These are phyloP conservation scores for Ganoderma leucocontextum DNA, from an alignment of 1,284 basidiomycete genomes.

Conservation along the genomic window DNA sequence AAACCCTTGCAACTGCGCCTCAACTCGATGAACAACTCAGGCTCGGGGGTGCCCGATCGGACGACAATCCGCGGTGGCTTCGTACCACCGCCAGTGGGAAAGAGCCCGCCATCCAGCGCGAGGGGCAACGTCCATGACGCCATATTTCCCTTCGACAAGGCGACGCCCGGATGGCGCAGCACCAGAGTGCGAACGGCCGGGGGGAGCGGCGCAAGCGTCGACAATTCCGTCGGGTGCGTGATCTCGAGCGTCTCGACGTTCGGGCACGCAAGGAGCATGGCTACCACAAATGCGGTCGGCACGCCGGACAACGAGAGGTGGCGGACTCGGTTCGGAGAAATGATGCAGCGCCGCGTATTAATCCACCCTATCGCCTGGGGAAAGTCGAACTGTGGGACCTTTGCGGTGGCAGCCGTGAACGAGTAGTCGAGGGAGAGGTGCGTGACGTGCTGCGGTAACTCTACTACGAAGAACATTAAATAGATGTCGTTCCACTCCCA, in stretches of 20 bases:
- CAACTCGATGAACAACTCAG: slow-evolving; percentile 20
- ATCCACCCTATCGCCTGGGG: slow-evolving; percentile 16
- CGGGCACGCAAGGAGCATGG: slow-evolving; percentile 38
- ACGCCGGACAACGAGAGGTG: slow-evolving; percentile 38
- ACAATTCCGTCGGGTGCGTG: slow-evolving; percentile 28
- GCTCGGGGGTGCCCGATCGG: slow-evolving; percentile 29
- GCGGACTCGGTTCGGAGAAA: slow-evolving; percentile 35
- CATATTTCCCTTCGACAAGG: slow-evolving; percentile 23
- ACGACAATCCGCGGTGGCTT: slow-evolving; percentile 24
- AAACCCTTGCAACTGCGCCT: slow-evolving; percentile 24
- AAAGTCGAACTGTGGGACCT: slow-evolving; percentile 29
- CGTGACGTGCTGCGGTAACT: slow-evolving; percentile 44
- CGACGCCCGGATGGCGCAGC: slow-evolving; percentile 22
- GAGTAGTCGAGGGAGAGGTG: slow-evolving; percentile 42
- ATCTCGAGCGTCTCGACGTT: slow-evolving; percentile 38
- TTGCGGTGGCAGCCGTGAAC: slow-evolving; percentile 28
- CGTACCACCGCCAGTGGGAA: slow-evolving; percentile 4
- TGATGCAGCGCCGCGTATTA: slow-evolving; percentile 10
- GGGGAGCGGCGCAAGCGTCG: slow-evolving; percentile 32
- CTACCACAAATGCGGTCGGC: slow-evolving; percentile 39
- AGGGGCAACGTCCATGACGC: slow-evolving; percentile 26
- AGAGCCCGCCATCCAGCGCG: slow-evolving; percentile 27
- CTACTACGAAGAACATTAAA: slow-evolving; percentile 39
- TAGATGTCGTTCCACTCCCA: slow-evolving; percentile 47
- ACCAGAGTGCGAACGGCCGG: slow-evolving; percentile 35